Evolutionary conservation across 768 basidiomycete genomes (phyloP).

Genomic region (Tylopilus subfusipes): DNA sequence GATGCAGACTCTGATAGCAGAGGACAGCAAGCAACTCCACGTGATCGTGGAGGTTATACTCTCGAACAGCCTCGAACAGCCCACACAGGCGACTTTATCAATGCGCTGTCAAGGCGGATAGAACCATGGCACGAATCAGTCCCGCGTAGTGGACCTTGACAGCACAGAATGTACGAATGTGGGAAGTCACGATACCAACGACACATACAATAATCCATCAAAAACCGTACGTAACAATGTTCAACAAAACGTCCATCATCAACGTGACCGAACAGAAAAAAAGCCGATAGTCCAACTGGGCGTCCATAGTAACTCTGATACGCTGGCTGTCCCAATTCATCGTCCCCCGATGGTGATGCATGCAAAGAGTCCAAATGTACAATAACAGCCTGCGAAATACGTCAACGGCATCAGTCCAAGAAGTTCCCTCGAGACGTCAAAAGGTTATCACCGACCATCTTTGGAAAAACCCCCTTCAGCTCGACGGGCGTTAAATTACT

Average conservation of each 20-base stretch:
- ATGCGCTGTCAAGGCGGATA: not conserved
- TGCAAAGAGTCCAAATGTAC: not conserved
- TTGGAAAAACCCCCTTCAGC: not conserved
- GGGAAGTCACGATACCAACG: not conserved
- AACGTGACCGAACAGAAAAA: not conserved
- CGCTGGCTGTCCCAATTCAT: not conserved
- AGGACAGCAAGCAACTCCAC: not conserved
- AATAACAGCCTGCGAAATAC: slow-evolving; percentile 2
- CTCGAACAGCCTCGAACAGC: not conserved
- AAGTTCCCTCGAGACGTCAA: not conserved
- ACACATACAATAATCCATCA: slow-evolving; percentile 5
- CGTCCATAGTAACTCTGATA: not conserved
- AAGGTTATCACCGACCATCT: slow-evolving; percentile 1
- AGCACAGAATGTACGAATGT: not conserved
- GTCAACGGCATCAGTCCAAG: slow-evolving; percentile 1
- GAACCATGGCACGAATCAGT: not conserved
- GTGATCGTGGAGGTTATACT: not conserved
- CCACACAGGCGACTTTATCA: not conserved
- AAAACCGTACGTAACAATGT: slow-evolving; percentile 7
- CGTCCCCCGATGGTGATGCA: not conserved
- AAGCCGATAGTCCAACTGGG: slow-evolving; percentile 1
- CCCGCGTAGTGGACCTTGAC: not conserved
- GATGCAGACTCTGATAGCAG: not conserved
- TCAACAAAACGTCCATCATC: not conserved
- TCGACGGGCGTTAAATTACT: not conserved